Evolutionary conservation across 2,329 filamentous ascomycete genomes (phyloP).

Genomic region (Hysterium pulicare): DNA sequence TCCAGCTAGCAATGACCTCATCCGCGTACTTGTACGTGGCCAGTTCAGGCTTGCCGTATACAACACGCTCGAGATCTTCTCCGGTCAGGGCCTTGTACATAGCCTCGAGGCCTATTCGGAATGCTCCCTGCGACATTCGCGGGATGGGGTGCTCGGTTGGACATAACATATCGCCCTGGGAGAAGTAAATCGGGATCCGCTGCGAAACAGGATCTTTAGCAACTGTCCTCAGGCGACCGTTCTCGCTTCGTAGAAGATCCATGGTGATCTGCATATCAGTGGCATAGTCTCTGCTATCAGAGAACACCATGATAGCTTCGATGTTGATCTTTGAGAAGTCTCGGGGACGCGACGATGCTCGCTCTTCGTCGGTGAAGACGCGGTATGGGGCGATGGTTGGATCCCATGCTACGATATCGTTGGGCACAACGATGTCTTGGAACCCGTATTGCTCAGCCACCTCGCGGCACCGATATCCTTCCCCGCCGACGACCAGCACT

Average conservation of each 20-base stretch:
- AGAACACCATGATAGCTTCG: slow-evolving; percentile 72
- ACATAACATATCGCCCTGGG: slow-evolving; percentile 63
- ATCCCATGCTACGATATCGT: slow-evolving; percentile 70
- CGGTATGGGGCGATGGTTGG: slow-evolving; percentile 66
- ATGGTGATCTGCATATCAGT: slow-evolving; percentile 76
- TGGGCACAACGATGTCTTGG: slow-evolving; percentile 68
- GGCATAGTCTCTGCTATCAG: slow-evolving; percentile 69
- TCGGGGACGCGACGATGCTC: slow-evolving; percentile 62
- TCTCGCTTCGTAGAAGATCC: slow-evolving; percentile 65
- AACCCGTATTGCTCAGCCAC: slow-evolving; percentile 72
- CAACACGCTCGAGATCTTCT: slow-evolving; percentile 68
- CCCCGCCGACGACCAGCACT: slow-evolving; percentile 71
- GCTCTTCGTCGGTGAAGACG: slow-evolving; percentile 65
- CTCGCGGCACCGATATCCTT: slow-evolving; percentile 70
- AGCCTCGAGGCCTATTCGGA: slow-evolving; percentile 70
- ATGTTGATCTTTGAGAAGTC: slow-evolving; percentile 72
- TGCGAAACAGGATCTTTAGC: slow-evolving; percentile 63
- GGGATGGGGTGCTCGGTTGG: slow-evolving; percentile 58
- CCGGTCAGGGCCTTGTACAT: slow-evolving; percentile 71
- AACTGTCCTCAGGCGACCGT: slow-evolving; percentile 63
- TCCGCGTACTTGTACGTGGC: slow-evolving; percentile 79
- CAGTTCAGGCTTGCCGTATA: slow-evolving; percentile 71
- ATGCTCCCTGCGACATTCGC: slow-evolving; percentile 70
- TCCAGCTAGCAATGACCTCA: slow-evolving; percentile 69
- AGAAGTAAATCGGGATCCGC: slow-evolving; percentile 73